These are phyloP conservation scores for Sordariomycetes sp. DNA, from an alignment of 2,329 filamentous ascomycete genomes.

Conservation along the genomic window DNA sequence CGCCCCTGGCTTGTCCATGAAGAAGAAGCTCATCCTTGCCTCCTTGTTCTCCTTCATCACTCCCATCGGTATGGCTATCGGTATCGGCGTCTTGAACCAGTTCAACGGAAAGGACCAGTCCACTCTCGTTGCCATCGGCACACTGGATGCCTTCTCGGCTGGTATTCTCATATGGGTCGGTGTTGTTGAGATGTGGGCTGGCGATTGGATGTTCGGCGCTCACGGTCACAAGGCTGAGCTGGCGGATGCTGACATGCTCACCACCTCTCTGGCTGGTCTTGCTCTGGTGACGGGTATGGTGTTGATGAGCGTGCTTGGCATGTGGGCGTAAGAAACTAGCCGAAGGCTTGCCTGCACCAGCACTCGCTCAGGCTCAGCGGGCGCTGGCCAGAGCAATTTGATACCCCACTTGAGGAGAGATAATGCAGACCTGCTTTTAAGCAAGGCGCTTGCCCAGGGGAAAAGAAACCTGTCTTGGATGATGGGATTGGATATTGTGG, in stretches of 20 bases:
- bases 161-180: conserved; percentile 75
- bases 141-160: conserved; percentile 63
- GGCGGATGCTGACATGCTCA: conserved; percentile 35
- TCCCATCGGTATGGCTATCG: conserved; percentile 72
- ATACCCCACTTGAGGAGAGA: too few relatives aligned
- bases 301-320: conserved; percentile 64
- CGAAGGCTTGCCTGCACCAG: not conserved
- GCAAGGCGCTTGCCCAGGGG: too few relatives aligned
- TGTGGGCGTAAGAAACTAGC: conserved; percentile 51
- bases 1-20: conserved; percentile 21
- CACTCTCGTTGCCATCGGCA: conserved; percentile 64
- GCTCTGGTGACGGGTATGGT: conserved; percentile 53
- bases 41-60: conserved; percentile 60
- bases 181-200: conserved; percentile 70
- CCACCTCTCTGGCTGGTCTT: conserved; percentile 38
- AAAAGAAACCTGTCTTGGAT: too few relatives aligned
- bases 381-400: too few relatives aligned
- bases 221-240: conserved; percentile 36
- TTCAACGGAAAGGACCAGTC: conserved; percentile 67
- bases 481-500: too few relatives aligned
- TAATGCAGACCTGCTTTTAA: too few relatives aligned
- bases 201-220: conserved; percentile 56
- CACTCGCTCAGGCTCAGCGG: too few relatives aligned
- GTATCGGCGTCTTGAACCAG: conserved; percentile 57
- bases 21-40: conserved; percentile 52